These are phyloP conservation scores for Xylaria nigripes DNA, from an alignment of 495 filamentous ascomycete species.

Conservation along the genomic window DNA sequence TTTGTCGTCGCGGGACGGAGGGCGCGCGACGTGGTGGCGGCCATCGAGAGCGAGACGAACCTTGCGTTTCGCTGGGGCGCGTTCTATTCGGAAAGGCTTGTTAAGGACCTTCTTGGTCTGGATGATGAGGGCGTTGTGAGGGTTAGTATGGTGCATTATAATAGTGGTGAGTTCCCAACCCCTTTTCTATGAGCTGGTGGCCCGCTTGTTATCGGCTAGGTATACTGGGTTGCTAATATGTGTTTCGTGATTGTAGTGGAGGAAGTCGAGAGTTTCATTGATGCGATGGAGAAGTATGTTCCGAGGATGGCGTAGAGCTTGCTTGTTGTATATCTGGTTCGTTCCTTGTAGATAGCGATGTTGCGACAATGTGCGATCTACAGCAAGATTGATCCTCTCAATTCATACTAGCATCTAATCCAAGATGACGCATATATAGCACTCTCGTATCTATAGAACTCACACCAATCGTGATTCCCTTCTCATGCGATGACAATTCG, in stretches of 20 bases:
- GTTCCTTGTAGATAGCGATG: too few relatives aligned
- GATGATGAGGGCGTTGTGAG: slow-evolving; percentile 55
- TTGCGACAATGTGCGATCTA: too few relatives aligned
- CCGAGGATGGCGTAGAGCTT: background rate
- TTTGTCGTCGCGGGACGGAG: slow-evolving; percentile 52
- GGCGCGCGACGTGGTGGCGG: slow-evolving; percentile 51
- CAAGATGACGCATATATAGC: too few relatives aligned
- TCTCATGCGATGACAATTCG: too few relatives aligned
- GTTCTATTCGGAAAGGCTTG: slow-evolving; percentile 58
- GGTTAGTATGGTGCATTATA: slow-evolving; percentile 68
- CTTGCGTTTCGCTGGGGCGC: slow-evolving; percentile 59
- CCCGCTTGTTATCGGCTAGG: too few relatives aligned
- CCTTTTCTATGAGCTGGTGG: too few relatives aligned
- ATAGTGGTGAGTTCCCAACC: slow-evolving; percentile 48
- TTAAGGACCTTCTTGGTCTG: slow-evolving; percentile 51
- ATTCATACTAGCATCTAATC: too few relatives aligned
- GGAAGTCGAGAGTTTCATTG: slow-evolving; percentile 9
- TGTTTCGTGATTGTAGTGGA: slow-evolving; percentile 4
- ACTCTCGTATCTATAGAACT: too few relatives aligned
- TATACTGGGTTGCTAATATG: background rate
- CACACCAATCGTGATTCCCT: too few relatives aligned
- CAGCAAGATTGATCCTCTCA: too few relatives aligned
- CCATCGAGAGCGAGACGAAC: slow-evolving; percentile 44
- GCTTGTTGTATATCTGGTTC: too few relatives aligned
- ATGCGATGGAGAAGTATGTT: slow-evolving; percentile 7